Evolutionary conservation across 2,329 filamentous ascomycete genomes (phyloP).

Genomic region (Botrytis hyacinthi): DNA sequence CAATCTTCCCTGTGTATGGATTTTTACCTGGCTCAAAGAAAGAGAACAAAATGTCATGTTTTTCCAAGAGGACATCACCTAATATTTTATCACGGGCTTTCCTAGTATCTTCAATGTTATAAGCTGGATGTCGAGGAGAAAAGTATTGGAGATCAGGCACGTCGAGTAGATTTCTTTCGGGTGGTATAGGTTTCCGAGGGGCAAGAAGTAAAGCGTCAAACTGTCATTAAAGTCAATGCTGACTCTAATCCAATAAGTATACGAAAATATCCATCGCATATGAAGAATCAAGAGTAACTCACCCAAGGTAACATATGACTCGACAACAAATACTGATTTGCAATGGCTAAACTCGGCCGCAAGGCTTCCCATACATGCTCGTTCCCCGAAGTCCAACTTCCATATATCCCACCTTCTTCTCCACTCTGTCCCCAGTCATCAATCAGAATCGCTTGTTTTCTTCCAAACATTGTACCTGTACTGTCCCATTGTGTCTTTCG

Average conservation of each 20-base stretch:
- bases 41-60: background rate
- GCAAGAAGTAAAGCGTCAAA: background rate
- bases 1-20: background rate
- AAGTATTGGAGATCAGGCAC: background rate
- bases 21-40: background rate
- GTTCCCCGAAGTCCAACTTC: background rate
- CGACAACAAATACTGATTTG: background rate
- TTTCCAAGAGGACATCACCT: background rate
- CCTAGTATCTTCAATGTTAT: background rate
- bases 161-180: background rate
- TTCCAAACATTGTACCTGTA: background rate
- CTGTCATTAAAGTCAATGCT: background rate
- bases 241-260: background rate
- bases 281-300: too few species aligned
- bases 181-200: background rate
- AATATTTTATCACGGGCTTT: background rate
- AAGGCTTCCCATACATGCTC: background rate
- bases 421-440: background rate
- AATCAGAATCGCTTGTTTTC: background rate
- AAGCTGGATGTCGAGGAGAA: background rate
- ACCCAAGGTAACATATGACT: background rate
- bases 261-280: background rate
- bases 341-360: background rate
- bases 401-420: background rate
- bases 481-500: background rate